Conservation (phyloP, 139 green algal genomes). For the Tetraselmis striata region DNA sequence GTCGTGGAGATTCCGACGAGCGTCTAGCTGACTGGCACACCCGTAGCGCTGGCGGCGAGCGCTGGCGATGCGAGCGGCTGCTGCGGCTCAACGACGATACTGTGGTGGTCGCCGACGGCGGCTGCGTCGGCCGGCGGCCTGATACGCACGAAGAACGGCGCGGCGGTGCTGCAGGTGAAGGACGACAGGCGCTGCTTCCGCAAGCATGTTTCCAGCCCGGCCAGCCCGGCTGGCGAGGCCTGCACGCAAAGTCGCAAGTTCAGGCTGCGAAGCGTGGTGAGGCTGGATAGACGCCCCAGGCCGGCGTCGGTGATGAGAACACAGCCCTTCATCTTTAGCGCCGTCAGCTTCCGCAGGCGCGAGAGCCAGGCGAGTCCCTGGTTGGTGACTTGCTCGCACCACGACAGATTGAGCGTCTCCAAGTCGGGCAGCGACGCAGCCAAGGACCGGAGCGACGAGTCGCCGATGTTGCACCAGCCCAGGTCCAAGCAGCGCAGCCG, state of each 20-base stretch:
- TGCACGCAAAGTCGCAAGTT: neutral
- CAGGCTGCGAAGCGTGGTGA: neutral
- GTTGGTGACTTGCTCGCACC: neutral
- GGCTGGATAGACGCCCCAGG: neutral
- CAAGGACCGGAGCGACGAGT: neutral
- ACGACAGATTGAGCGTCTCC: neutral
- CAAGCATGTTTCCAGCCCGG: neutral
- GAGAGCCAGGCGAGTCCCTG: neutral
- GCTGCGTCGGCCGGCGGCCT: neutral
- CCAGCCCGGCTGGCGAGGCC: neutral
- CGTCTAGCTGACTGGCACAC: too few species aligned
- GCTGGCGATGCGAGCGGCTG: too few species aligned
- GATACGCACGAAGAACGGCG: neutral
- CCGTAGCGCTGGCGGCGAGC: too few species aligned
- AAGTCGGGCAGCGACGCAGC: neutral
- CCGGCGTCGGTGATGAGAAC: neutral
- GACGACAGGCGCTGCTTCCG: neutral
- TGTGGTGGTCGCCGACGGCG: neutral
- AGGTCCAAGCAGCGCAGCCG: neutral
- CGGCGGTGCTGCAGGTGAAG: neutral
- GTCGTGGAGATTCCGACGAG: too few species aligned
- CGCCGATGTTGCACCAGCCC: neutral
- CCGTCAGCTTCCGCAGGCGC: neutral
- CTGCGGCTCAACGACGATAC: neutral
- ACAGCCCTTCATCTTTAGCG: neutral